A percentile compares a stretch with the other conserved stretches of the same genome.
Evolutionary conservation across 257 asterid genomes (phyloP).

Genomic region (Parsonsia alboflavescens): DNA sequence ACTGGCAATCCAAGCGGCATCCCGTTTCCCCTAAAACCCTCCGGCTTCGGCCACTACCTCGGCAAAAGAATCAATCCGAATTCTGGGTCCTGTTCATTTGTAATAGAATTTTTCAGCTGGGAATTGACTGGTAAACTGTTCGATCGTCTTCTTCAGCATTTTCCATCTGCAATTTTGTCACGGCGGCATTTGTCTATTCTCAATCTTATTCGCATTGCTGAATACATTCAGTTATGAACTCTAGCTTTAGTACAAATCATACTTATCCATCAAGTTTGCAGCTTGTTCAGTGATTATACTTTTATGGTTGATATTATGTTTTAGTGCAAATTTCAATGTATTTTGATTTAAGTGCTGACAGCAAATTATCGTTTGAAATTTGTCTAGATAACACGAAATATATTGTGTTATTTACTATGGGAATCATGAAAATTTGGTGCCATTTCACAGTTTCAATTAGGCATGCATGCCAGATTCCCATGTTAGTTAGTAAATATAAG

Average conservation of each 20-base stretch:
- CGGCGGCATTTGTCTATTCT: neutral
- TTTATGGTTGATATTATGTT: neutral
- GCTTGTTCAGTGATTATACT: neutral
- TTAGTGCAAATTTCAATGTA: neutral
- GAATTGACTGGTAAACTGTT: no score
- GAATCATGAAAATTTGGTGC: neutral
- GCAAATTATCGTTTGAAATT: neutral
- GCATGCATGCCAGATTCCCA: no score
- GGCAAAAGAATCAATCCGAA: neutral
- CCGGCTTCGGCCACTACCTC: neutral
- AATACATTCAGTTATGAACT: neutral
- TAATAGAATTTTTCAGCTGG: neutral
- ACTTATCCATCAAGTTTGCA: neutral
- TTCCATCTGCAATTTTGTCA: neutral
- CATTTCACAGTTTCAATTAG: no score
- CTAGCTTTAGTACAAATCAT: neutral
- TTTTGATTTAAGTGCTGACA: neutral
- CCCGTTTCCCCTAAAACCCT: neutral
- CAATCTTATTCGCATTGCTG: neutral
- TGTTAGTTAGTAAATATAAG: no score
- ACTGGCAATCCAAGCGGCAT: neutral
- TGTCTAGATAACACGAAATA: neutral
- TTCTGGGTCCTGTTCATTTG: neutral
- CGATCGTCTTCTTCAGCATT: no score
- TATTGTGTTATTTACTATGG: neutral